Conservation (phyloP, 139 green algal species). For the Picochlorum sp. region DNA sequence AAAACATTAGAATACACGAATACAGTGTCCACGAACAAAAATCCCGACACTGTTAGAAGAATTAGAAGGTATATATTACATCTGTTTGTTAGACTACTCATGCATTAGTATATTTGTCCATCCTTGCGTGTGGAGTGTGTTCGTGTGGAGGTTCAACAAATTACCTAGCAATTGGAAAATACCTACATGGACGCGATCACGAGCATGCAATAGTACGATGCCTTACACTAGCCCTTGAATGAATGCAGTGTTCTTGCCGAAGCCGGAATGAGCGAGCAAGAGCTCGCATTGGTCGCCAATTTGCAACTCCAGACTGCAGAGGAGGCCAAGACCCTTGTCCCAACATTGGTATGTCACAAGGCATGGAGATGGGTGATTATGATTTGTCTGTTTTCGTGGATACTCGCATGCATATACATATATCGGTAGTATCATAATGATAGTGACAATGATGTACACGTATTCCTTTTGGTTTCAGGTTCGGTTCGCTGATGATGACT, state of each 20-base stretch:
- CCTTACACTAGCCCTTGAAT: too few species aligned
- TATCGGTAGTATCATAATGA: too few species aligned
- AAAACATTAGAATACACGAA: slow-evolving; percentile 29
- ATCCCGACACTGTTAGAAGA: slow-evolving; percentile 18
- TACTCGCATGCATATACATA: too few species aligned
- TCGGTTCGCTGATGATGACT: slow-evolving; percentile 7
- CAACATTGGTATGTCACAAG: too few species aligned
- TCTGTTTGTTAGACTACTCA: background rate
- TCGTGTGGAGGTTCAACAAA: too few species aligned
- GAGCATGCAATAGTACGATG: too few species aligned
- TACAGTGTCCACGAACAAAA: slow-evolving; percentile 18
- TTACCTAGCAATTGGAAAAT: too few species aligned
- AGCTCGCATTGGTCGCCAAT: slow-evolving; percentile 26
- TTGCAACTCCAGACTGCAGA: slow-evolving; percentile 18
- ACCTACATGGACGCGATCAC: too few species aligned
- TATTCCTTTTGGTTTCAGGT: background rate
- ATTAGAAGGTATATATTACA: slow-evolving; percentile 24
- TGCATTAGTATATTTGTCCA: background rate
- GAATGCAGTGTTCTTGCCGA: slow-evolving; percentile 11
- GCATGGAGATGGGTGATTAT: too few species aligned
- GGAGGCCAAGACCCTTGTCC: slow-evolving; percentile 24
- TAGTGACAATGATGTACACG: background rate
- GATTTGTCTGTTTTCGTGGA: too few species aligned
- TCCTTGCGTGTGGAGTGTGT: too few species aligned
- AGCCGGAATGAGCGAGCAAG: slow-evolving; percentile 19